These are phyloP conservation scores for Lactarius sp. DNA, from an alignment of 768 basidiomycete genomes.

Conservation along the genomic window DNA sequence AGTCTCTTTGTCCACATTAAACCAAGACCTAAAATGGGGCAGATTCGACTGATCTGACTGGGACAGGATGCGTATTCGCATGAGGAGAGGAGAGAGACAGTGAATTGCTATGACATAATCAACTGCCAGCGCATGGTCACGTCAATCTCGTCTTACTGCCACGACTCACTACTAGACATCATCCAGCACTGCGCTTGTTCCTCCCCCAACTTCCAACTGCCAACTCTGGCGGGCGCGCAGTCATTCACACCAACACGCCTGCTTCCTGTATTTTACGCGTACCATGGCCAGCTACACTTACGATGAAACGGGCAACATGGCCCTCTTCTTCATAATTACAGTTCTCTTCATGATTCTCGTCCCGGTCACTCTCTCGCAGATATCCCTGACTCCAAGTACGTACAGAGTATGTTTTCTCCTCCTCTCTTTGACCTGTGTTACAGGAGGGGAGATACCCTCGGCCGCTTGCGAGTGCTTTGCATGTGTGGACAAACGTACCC, in stretches of 20 bases:
- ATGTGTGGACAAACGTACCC: slow-evolving; percentile 32
- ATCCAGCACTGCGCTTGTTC: background rate
- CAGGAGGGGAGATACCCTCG: slow-evolving; percentile 15
- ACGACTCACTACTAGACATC: too few species aligned
- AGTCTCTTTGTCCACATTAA: slow-evolving; percentile 2
- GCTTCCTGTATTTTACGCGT: slow-evolving; percentile 17
- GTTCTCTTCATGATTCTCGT: slow-evolving; percentile 80
- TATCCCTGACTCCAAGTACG: slow-evolving; percentile 11
- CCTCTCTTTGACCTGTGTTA: background rate
- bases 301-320: slow-evolving; percentile 83
- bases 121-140: slow-evolving; percentile 2
- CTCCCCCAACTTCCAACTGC: background rate
- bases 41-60: slow-evolving; percentile 13
- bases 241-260: background rate
- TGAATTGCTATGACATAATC: slow-evolving; percentile 19
- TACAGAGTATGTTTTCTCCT: background rate
- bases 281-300: slow-evolving; percentile 79
- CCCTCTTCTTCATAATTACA: slow-evolving; percentile 86
- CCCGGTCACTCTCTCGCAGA: slow-evolving; percentile 57
- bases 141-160: background rate
- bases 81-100: background rate
- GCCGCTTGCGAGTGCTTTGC: slow-evolving; percentile 24
- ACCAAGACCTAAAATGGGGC: slow-evolving; percentile 25
- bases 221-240: background rate
- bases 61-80: slow-evolving; percentile 24